Conservation (phyloP, 164 flowering plant genomes). For the Aristolochia fimbriata region DNA sequence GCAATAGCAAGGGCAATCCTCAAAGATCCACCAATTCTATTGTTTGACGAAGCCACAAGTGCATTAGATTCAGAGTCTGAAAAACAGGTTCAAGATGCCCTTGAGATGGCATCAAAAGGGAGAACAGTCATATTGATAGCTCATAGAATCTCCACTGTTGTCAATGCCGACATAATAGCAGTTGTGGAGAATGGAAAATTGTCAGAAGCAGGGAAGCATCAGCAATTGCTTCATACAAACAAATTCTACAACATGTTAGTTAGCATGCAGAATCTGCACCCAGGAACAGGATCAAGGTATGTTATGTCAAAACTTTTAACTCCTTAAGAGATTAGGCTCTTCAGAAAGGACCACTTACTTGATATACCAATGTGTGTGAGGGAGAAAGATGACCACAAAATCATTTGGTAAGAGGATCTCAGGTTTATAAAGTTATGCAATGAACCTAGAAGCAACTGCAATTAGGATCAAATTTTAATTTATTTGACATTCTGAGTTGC, state of each 20-base stretch:
- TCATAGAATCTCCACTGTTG: conserved; percentile 61
- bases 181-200: conserved; percentile 55
- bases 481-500: conserved; percentile 7
- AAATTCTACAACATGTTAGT: conserved; percentile 34
- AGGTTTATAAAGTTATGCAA: neutral
- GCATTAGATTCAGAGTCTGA: conserved; percentile 81
- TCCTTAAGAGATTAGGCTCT: neutral
- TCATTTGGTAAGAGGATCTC: neutral
- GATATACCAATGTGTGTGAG: neutral
- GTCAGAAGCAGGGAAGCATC: conserved; percentile 43
- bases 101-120: conserved; percentile 59
- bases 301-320: conserved; percentile 2
- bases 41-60: conserved; percentile 85
- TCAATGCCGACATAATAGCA: conserved; percentile 53
- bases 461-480: neutral
- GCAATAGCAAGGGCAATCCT: conserved; percentile 78
- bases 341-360: neutral
- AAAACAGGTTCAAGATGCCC: conserved; percentile 72
- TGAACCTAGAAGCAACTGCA: neutral
- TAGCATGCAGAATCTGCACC: conserved; percentile 38
- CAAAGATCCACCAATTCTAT: conserved; percentile 63
- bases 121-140: conserved; percentile 64
- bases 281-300: conserved; percentile 28
- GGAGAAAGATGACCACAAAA: neutral
- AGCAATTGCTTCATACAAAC: conserved; percentile 36